Base-by-base conservation (phyloP, 1,284 basidiomycete genomes). In the Ceratobasidium sp. region DNA sequence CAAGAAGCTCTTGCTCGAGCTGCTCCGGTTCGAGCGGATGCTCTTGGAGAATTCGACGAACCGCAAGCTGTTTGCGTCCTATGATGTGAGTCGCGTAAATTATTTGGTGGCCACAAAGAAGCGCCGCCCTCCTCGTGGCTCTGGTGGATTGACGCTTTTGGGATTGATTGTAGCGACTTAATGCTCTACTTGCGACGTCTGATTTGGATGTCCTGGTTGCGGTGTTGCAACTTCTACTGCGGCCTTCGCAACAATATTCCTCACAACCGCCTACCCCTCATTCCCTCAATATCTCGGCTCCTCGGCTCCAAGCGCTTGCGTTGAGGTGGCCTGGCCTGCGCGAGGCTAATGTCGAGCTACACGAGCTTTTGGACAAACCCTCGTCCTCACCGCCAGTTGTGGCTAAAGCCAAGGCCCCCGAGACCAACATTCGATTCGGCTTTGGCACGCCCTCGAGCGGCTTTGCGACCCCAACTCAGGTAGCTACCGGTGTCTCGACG, bases 31-130 rank as follows among this genome's bases (percentile, higher is more conserved):
- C 74, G 88, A 94, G 79, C 86, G 93, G 67, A 81, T 99, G 52
- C 82, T 99, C 60, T 82, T 99, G 76, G 97, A 99, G 81, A 98
- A 98, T 79, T 97, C 96, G 70, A 99, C 96, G 54, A 99, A 97
- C 77, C 85, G 97, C 76, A 99, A 98, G 83, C 91, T 96, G 70
- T 99, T 93, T 80, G 90, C 88, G 71, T 98, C 95, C 2, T 99
- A 98, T 78, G 97, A 99, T 78, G 96, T 97, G 79, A 80, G 93
- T 34, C n/a, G n/a, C n/a, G n/a, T 32, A 57, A 35, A 29, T 52
- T 53, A 60, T 31, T 35, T 43, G n/a, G 32, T 13, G 43, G 35
- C 3, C 12, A 40, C 70, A 25, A 50, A 22, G 20, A 31, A 65
- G 40, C 27, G 31, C 71, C 54, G 38, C 32, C 52, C 13, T 43